These are phyloP conservation scores for Saraca asoca DNA, from an alignment of 331 rosid genomes.

Conservation along the genomic window DNA sequence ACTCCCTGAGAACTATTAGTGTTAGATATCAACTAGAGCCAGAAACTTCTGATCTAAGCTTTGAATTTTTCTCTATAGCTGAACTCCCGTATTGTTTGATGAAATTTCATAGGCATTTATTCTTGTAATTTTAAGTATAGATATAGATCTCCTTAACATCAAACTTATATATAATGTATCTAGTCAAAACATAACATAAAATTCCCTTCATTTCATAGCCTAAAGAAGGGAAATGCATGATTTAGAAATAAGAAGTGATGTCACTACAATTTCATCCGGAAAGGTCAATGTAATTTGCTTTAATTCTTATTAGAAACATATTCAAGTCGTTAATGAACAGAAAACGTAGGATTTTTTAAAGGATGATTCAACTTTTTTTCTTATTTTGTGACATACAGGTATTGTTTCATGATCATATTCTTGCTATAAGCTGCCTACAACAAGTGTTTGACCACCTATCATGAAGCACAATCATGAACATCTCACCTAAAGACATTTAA, in stretches of 20 bases:
- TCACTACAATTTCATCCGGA: not conserved
- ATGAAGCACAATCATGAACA: constrained; percentile 14
- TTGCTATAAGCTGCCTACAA: not conserved
- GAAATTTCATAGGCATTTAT: no score
- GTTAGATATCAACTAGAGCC: constrained; percentile 5
- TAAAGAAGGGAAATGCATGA: no score
- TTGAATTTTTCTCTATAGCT: not conserved
- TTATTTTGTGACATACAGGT: not conserved
- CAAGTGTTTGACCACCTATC: not conserved
- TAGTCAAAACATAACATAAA: no score
- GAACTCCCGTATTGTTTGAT: no score
- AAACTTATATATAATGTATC: no score
- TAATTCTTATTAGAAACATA: not conserved
- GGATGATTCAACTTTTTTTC: not conserved
- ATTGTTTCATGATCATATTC: not conserved
- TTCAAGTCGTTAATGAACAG: not conserved
- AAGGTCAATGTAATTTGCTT: no score
- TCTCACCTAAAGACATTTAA: not conserved
- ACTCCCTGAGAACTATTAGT: not conserved
- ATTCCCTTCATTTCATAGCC: no score
- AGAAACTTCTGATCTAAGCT: not conserved
- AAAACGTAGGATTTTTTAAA: not conserved
- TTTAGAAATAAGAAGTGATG: no score
- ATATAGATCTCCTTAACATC: no score
- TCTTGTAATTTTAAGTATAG: no score